Evolutionary conservation across 2,329 filamentous ascomycete species (phyloP).

Genomic region (Alternaria postmessia): DNA sequence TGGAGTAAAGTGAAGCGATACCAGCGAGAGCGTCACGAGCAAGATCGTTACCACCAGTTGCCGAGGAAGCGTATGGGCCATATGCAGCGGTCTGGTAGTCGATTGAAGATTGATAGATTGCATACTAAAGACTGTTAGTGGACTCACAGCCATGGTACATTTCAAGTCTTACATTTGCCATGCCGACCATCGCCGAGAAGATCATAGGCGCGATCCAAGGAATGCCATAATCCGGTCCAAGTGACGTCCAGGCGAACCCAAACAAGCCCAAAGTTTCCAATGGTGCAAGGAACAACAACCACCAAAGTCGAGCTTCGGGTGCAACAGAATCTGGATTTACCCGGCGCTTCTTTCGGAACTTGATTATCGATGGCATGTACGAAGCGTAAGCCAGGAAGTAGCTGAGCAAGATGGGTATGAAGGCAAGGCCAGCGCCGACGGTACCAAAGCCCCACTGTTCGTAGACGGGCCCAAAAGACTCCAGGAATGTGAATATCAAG

Average conservation of each 20-base stretch:
- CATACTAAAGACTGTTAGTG: slow-evolving; percentile 53
- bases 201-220: slow-evolving; percentile 75
- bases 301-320: slow-evolving; percentile 73
- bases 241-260: slow-evolving; percentile 73
- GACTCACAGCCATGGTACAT: no score
- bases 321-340: slow-evolving; percentile 59
- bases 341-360: slow-evolving; percentile 56
- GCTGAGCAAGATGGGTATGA: slow-evolving; percentile 71
- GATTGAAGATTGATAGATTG: slow-evolving; percentile 79
- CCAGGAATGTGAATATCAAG: slow-evolving; percentile 79
- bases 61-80: slow-evolving; percentile 75
- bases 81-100: slow-evolving; percentile 80
- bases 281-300: slow-evolving; percentile 69
- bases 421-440: slow-evolving; percentile 65
- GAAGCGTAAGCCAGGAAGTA: slow-evolving; percentile 69
- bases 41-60: slow-evolving; percentile 79
- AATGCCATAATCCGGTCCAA: slow-evolving; percentile 63
- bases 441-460: slow-evolving; percentile 70
- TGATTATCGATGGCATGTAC: slow-evolving; percentile 66
- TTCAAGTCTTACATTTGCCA: slow-evolving; percentile 64
- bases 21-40: slow-evolving; percentile 77
- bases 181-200: slow-evolving; percentile 71
- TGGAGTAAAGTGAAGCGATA: slow-evolving; percentile 72
- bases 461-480: slow-evolving; percentile 73
- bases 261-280: slow-evolving; percentile 72